Evolutionary conservation across 805 yeast genomes (phyloP).

Genomic region (Grigorovia yakushimaensis): DNA sequence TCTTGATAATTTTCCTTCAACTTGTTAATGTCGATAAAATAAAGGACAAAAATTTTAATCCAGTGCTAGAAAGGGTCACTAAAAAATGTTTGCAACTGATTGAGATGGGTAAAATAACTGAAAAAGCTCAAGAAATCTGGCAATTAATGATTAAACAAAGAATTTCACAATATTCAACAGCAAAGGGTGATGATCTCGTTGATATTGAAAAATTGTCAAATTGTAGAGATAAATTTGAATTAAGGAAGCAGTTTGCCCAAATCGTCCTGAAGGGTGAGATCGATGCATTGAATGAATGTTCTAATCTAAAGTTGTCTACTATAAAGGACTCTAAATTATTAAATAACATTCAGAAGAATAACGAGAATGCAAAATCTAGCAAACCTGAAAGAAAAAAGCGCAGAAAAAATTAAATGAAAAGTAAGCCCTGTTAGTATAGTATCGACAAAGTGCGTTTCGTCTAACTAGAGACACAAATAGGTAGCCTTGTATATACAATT

Average conservation of each 20-base stretch:
- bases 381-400: constrained; percentile 2
- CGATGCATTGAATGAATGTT: constrained; percentile 37
- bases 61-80: constrained; percentile 39
- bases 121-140: constrained; percentile 21
- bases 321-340: constrained; percentile 34
- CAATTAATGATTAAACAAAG: constrained; percentile 22
- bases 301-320: not conserved
- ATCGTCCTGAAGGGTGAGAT: constrained; percentile 50
- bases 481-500: too few relatives aligned
- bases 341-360: constrained; percentile 49
- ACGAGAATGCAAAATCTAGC: constrained; percentile 5
- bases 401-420: not conserved
- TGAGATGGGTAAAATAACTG: constrained; percentile 42
- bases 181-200: constrained; percentile 29
- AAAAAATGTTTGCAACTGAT: constrained; percentile 54
- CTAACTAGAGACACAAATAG: too few relatives aligned
- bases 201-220: constrained; percentile 6
- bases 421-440: too few relatives aligned
- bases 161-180: constrained; percentile 32
- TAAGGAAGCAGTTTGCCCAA: constrained; percentile 38
- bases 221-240: constrained; percentile 7
- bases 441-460: too few relatives aligned
- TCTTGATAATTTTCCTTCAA: constrained; percentile 33
- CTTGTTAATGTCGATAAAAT: constrained; percentile 18
- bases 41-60: constrained; percentile 14